Conservation (phyloP, 345 rosid species). For the Syzygium aqueum region DNA sequence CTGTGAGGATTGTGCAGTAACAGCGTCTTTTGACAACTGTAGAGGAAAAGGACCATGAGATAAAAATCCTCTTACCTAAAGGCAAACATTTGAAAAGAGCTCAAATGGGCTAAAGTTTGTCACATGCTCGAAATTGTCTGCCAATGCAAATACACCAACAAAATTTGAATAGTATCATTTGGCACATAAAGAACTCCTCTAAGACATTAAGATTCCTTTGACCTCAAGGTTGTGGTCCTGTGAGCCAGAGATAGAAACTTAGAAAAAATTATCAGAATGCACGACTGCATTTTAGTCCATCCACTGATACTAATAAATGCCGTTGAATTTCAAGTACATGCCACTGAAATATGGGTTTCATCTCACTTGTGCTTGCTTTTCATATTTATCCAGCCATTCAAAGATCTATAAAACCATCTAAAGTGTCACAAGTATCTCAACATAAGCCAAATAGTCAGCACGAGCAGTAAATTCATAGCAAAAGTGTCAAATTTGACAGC, state of each 20-base stretch:
- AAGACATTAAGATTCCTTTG: not conserved
- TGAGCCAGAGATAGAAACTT: not conserved
- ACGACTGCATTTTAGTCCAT: not conserved
- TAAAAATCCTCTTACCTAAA: not conserved
- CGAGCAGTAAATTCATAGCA: not conserved
- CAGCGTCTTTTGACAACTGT: conserved; percentile 27
- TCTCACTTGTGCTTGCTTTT: not conserved
- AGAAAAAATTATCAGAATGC: not conserved
- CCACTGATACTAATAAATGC: not conserved
- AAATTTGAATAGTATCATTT: not conserved
- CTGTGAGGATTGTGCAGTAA: conserved; percentile 10
- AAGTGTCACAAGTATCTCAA: not conserved
- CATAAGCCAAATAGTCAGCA: not conserved
- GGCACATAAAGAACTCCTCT: not conserved
- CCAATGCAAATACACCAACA: not conserved
- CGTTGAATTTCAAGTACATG: not conserved
- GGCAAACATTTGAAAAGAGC: not conserved
- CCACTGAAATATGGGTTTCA: not conserved
- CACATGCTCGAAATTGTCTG: not conserved
- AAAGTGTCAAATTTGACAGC: not conserved
- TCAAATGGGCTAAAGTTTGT: not conserved
- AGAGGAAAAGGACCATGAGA: not conserved
- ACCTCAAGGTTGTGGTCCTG: not conserved
- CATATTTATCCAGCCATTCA: not conserved
- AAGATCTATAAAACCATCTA: not conserved